phyloP scores from a whole-genome alignment of 108 stramenopile genomes.

The Pseudonitzschia multiseries region DNA sequence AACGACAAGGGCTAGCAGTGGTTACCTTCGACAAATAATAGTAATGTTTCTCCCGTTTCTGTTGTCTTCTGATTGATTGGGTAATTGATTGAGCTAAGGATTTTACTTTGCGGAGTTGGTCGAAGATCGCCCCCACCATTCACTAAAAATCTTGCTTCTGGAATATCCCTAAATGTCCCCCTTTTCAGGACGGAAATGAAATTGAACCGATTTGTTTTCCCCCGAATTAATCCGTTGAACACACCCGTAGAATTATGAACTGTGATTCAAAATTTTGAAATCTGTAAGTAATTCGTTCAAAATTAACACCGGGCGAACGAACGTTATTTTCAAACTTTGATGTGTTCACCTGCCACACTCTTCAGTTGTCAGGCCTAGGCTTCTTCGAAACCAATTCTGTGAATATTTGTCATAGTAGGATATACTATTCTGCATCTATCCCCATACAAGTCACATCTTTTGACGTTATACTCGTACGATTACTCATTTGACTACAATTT shows the following conservation, averaged over 20 bases:
- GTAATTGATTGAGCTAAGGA: background rate
- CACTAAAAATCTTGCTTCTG: background rate
- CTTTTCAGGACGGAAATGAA: background rate
- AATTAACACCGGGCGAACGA: background rate
- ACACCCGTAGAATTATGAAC: background rate
- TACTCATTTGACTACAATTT: too few relatives aligned
- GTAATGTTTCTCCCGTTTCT: too few relatives aligned
- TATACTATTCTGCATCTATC: background rate
- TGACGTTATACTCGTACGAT: background rate
- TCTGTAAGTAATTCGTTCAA: background rate
- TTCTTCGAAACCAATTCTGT: background rate
- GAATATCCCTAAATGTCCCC: background rate
- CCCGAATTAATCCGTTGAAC: background rate
- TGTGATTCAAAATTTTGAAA: constrained; percentile 2
- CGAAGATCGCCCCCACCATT: background rate
- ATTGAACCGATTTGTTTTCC: background rate
- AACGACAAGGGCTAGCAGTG: background rate
- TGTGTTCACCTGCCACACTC: background rate
- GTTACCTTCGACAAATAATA: background rate
- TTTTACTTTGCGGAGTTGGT: background rate
- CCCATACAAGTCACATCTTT: background rate
- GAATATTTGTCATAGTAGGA: background rate
- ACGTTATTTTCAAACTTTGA: background rate
- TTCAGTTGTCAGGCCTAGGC: background rate
- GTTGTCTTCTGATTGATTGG: too few relatives aligned